Base-by-base conservation (phyloP, 2,329 filamentous ascomycete genomes). In the Lachnellula hyalina region DNA sequence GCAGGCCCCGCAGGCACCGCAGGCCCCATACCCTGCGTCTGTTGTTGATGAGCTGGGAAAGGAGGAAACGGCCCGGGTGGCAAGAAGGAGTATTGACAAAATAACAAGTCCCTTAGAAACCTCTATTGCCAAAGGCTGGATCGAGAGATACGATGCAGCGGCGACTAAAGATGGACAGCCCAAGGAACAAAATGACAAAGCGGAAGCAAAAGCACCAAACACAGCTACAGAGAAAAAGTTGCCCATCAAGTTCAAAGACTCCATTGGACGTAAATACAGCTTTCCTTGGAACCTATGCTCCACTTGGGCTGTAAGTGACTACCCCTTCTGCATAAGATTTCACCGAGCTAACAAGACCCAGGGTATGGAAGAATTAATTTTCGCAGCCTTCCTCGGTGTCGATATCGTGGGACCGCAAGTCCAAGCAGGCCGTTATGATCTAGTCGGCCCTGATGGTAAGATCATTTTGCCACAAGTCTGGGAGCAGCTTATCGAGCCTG, bases 181-280 rank as follows among this genome's bases (percentile, higher is more conserved):
- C 38, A 17, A 41, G 15, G 15, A 19, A 3, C 38, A n/a, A 41
- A 41, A 41, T 17, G 28, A 32, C 28, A 9, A 15, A 41, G 38
- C 8, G 12, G 6, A 5, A 21, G 41, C 7, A 17, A 44, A 14
- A 25, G 5, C n/a, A 19, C 14, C 23, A 47, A 25, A 9, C 19
- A 21, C 19, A 21, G 28, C 17, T 25, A 17, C 19, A n/a, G 78
- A 75, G 5, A 73, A 75, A 54, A 77, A 79, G 57, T 71, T 81
- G 64, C 89, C 89, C 2, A 89, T 96, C 70, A 86, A 86, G 63
- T 96, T 96, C 75, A 95, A 95, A 72, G 92, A 96, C 69, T 91
- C 91, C 0, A 84, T 96, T 15, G 89, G 90, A 34, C 82, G 92
- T 62, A 96, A 95, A 71, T 96, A 95, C 70, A 94, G 84, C 72